Evolutionary conservation across 2,329 filamentous ascomycete species (phyloP).

Genomic region (Phialophora tarda): DNA sequence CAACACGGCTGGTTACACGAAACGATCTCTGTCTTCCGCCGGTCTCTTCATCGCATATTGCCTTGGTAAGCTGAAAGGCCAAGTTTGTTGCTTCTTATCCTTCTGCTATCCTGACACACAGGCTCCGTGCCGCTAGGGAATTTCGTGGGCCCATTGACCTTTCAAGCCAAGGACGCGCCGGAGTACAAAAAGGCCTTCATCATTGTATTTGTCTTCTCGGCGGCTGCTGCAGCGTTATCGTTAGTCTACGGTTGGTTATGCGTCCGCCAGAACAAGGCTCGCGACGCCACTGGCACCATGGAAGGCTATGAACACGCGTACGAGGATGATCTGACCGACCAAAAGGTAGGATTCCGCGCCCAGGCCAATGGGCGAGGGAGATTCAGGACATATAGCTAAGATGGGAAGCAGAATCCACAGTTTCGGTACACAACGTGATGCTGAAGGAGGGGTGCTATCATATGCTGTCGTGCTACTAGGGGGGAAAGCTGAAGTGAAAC

Average conservation of each 20-base stretch:
- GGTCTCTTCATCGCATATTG: slow-evolving; percentile 37
- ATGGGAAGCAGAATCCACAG: too few relatives aligned
- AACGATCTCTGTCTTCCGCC: slow-evolving; percentile 35
- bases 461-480: too few relatives aligned
- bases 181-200: slow-evolving; percentile 41
- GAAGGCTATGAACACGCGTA: slow-evolving; percentile 60
- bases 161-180: slow-evolving; percentile 43
- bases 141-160: slow-evolving; percentile 46
- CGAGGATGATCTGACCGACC: slow-evolving; percentile 59
- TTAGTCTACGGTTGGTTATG: slow-evolving; percentile 26
- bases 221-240: slow-evolving; percentile 40
- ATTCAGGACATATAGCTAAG: too few relatives aligned
- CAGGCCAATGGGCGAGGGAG: too few relatives aligned
- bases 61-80: too few relatives aligned
- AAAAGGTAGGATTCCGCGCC: slow-evolving; percentile 26
- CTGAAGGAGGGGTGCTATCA: too few relatives aligned
- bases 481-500: too few relatives aligned
- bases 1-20: slow-evolving; percentile 40
- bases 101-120: too few relatives aligned
- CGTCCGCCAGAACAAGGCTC: slow-evolving; percentile 36
- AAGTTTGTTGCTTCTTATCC: too few relatives aligned
- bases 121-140: slow-evolving; percentile 36
- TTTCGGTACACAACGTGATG: too few relatives aligned
- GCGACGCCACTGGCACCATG: slow-evolving; percentile 39
- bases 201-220: slow-evolving; percentile 39